Percentiles rank a stretch among this genome's conserved stretches.
phyloP scores from a whole-genome alignment of 2,329 filamentous ascomycete species.

The Beauveria pseudobassiana region DNA sequence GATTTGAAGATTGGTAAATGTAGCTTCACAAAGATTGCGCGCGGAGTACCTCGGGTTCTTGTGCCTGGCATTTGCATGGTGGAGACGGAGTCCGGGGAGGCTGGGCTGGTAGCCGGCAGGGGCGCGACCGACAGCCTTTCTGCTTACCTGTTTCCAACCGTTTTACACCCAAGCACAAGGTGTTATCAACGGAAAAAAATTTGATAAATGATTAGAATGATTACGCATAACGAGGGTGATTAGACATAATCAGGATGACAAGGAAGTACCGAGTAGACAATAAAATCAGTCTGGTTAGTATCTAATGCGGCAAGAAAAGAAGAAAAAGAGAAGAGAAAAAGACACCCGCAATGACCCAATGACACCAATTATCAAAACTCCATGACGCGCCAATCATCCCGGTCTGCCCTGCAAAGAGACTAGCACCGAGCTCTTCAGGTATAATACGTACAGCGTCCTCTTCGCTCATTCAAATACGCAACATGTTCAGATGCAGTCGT shows the following conservation, averaged over 20 bases:
- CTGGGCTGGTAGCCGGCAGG: neutral
- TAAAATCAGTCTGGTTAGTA: neutral
- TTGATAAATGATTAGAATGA: no score
- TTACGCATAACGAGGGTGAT: no score
- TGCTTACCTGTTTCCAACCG: neutral
- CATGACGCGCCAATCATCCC: neutral
- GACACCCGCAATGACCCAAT: neutral
- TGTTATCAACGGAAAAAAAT: no score
- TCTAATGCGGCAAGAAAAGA: neutral
- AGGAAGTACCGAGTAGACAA: no score
- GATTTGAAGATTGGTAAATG: neutral
- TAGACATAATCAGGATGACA: neutral
- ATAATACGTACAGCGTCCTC: neutral
- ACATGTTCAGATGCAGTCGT: conserved; percentile 1
- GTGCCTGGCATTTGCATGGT: conserved; percentile 1
- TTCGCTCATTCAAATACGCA: conserved; percentile 4
- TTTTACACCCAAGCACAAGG: neutral
- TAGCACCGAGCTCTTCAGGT: neutral
- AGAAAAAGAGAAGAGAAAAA: neutral
- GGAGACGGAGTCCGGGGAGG: neutral
- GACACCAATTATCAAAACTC: conserved; percentile 4
- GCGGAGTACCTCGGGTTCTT: conserved; percentile 4
- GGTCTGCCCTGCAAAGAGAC: neutral
- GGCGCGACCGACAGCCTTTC: neutral
- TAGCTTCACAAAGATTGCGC: neutral